Conservation (phyloP, 1,284 basidiomycete species). For the Sporisorium exsertum region DNA sequence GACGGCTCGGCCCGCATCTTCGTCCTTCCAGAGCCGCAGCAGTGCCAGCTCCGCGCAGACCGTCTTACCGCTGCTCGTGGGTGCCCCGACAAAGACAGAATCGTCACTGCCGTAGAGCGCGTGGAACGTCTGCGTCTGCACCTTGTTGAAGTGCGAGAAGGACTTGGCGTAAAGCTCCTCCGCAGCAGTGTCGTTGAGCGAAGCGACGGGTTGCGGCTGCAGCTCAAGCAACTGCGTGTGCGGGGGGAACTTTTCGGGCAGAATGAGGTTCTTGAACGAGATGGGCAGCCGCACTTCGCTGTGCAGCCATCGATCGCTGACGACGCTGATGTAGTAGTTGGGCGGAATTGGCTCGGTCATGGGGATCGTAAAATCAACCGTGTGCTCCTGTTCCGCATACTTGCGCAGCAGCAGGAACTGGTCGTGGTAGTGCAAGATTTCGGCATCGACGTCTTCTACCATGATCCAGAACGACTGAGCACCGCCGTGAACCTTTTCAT, state of each 20-base stretch:
- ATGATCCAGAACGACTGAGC: conserved; percentile 89
- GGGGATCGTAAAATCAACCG: conserved; percentile 90
- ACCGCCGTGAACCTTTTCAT: conserved; percentile 88
- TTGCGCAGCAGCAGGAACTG: conserved; percentile 89
- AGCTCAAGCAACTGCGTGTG: conserved; percentile 93
- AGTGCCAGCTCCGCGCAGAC: conserved; percentile 97
- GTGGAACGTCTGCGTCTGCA: conserved; percentile 99
- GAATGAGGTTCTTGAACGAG: conserved; percentile 96
- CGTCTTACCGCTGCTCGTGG: conserved; percentile 96
- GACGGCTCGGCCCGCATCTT: conserved; percentile 81
- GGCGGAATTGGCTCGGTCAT: conserved; percentile 97
- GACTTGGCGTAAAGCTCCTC: conserved; percentile 80
- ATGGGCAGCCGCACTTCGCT: conserved; percentile 93
- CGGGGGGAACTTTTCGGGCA: conserved; percentile 94
- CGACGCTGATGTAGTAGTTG: conserved; percentile 95
- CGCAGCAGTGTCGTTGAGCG: conserved; percentile 90
- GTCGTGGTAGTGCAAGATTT: conserved; percentile 93
- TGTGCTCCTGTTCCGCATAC: conserved; percentile 89
- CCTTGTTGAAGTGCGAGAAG: conserved; percentile 93
- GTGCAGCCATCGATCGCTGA: conserved; percentile 96
- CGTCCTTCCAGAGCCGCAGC: conserved; percentile 88
- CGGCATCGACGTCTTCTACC: conserved; percentile 97
- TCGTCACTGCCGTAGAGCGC: conserved; percentile 95
- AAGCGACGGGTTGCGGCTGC: conserved; percentile 87
- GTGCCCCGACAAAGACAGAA: conserved; percentile 94